Evolutionary conservation across 2,329 filamentous ascomycete genomes (phyloP).

Genomic region (Dryadomyces quercus-mongolicae): DNA sequence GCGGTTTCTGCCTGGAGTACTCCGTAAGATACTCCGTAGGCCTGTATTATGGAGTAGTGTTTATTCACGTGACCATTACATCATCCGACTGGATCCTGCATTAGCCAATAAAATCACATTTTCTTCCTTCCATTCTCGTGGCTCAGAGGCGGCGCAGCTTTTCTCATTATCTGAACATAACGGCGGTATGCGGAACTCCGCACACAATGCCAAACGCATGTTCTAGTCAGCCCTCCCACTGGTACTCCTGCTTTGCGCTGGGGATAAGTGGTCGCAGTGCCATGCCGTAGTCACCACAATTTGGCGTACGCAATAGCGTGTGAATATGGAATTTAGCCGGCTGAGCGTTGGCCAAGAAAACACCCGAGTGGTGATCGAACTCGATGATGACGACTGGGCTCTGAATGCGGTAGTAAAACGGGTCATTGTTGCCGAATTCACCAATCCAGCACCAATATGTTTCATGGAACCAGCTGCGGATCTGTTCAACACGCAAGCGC

Average conservation of each 20-base stretch:
- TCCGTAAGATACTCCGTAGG: no score
- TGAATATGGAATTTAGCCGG: constrained; percentile 73
- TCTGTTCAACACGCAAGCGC: constrained; percentile 38
- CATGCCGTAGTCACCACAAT: constrained; percentile 64
- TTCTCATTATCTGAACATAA: no score
- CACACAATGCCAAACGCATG: no score
- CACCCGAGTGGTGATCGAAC: constrained; percentile 70
- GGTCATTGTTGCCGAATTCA: constrained; percentile 49
- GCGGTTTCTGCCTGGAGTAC: no score
- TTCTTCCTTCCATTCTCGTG: no score
- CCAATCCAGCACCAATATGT: constrained; percentile 77
- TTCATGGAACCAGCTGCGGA: constrained; percentile 47
- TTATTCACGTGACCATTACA: no score
- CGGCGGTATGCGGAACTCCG: no score
- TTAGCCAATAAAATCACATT: no score
- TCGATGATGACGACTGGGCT: constrained; percentile 63
- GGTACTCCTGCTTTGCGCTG: constrained; percentile 23
- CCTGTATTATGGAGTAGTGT: no score
- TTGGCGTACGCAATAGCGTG: constrained; percentile 59
- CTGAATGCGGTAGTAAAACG: constrained; percentile 70
- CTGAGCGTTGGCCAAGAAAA: constrained; percentile 61
- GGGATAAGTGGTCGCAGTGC: constrained; percentile 29
- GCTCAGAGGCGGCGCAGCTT: no score
- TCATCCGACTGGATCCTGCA: no score
- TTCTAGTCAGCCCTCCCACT: constrained; percentile 24